Evolutionary conservation across 139 green algal genomes (phyloP), one percentile per base, ranked within the genome.

Genomic region (Eudorina sp.): DNA sequence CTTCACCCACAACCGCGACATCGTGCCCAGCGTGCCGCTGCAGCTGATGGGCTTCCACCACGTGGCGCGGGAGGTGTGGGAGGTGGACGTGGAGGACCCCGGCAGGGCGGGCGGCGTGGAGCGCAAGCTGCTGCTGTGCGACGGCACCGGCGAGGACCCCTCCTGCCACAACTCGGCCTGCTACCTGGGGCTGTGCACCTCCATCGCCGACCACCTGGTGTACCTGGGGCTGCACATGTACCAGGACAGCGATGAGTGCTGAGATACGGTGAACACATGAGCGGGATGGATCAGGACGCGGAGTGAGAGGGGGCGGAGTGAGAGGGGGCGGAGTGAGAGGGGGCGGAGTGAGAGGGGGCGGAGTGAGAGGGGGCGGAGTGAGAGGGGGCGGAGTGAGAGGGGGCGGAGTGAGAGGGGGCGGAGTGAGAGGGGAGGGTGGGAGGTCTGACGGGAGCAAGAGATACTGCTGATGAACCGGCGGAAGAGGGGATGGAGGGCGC

Each of bases 1-100:
- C 4, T 96, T 99, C 81, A 99, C 97, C 0, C 97, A 99, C 90
- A 95, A 97, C 75, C 89, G 95, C 2, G 97, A 99, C 89, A 95
- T 98, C n/a, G 97, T 99, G 88, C 97, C 97, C 21, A 94, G 86
- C 19, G 89, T 98, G 79, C 96, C 97, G 7, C 92, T 88, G 0
- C 74, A 88, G 69, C 89, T 94, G 68, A 92, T 98, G 70, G 96
- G 96, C 19, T 98, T 97, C 85, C 92, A 93, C 53, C 95, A 97
- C 82, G 79, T 94, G 0, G 89, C 92, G 0, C 73, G 91, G 5
- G 95, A 98, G 93, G 88, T 96, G 16, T 97, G 95, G 95, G 31
- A 94, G 40, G 86, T 97, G 21, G 94, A 96, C 74, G 83, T 97
- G n/a, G 82, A 88, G 34, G 41, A 78, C 72, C 19, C 81, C 29